Evolutionary conservation across 768 basidiomycete species (phyloP).

Genomic region (Termitomyces sp.): DNA sequence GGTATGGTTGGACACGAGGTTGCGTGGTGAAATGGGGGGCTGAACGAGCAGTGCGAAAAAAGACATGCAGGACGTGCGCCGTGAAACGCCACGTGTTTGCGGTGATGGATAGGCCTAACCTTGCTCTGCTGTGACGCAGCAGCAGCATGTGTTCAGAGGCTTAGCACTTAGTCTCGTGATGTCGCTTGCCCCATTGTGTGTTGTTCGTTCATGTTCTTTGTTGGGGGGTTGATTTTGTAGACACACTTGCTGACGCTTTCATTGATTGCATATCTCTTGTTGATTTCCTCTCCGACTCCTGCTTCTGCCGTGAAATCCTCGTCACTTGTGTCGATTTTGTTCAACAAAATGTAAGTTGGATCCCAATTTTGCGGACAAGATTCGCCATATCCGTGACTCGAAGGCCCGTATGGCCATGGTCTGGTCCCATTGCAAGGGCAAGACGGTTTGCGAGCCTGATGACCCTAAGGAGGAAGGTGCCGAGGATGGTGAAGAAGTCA

Average conservation of each 20-base stretch:
- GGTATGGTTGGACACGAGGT: slow-evolving; percentile 79
- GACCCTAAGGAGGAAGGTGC: slow-evolving; percentile 83
- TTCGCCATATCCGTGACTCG: slow-evolving; percentile 81
- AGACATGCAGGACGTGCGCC: slow-evolving; percentile 28
- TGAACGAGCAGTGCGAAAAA: slow-evolving; percentile 93
- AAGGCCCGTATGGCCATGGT: slow-evolving; percentile 85
- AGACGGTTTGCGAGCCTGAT: slow-evolving; percentile 85
- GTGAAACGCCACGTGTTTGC: slow-evolving; percentile 27
- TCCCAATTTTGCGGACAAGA: slow-evolving; percentile 79
- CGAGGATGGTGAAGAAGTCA: slow-evolving; percentile 64
- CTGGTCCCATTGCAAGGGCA: slow-evolving; percentile 84
- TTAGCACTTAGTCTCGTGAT: slow-evolving; percentile 59
- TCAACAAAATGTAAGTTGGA: slow-evolving; percentile 60
- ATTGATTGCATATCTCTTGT: slow-evolving; percentile 50
- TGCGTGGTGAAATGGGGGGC: slow-evolving; percentile 97
- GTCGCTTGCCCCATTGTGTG: slow-evolving; percentile 56
- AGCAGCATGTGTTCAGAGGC: slow-evolving; percentile 45
- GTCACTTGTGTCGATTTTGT: slow-evolving; percentile 21
- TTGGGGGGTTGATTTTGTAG: slow-evolving; percentile 26
- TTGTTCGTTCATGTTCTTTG: slow-evolving; percentile 24
- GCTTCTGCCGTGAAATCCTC: slow-evolving; percentile 19
- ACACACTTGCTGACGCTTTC: slow-evolving; percentile 62
- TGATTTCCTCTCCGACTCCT: slow-evolving; percentile 14
- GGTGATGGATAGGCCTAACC: slow-evolving; percentile 45
- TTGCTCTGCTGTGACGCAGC: slow-evolving; percentile 71